Conservation (phyloP, 371 early-diverging fungal genomes). For the Mucor racemosus region DNA sequence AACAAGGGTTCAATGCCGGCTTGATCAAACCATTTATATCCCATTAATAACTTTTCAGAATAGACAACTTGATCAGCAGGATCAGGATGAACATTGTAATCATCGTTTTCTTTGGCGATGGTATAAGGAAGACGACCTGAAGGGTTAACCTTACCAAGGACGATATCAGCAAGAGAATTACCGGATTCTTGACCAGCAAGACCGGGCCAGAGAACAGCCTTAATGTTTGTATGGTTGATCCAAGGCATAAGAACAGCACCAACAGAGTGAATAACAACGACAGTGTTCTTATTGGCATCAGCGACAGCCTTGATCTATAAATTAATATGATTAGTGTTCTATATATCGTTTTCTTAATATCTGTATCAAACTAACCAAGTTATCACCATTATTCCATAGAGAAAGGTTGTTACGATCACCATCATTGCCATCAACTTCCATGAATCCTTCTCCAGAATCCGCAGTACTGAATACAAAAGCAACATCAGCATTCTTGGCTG, state of each 20-base stretch:
- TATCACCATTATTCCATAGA: constrained; percentile 65
- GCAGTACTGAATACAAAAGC: constrained; percentile 64
- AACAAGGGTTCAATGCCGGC: constrained; percentile 54
- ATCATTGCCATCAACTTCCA: constrained; percentile 43
- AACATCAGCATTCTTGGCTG: constrained; percentile 51
- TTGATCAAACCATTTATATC: constrained; percentile 60
- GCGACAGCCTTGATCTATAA: constrained; percentile 59
- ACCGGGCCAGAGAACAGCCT: constrained; percentile 59
- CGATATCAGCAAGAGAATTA: constrained; percentile 61
- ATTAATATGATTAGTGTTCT: background rate
- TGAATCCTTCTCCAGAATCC: constrained; percentile 63
- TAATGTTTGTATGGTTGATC: constrained; percentile 61
- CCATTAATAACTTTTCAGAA: constrained; percentile 58
- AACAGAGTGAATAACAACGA: constrained; percentile 66
- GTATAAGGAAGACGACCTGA: constrained; percentile 67
- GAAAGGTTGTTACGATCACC: constrained; percentile 65
- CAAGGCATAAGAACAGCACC: constrained; percentile 66
- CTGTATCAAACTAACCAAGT: constrained; percentile 36
- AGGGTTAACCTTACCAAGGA: constrained; percentile 66
- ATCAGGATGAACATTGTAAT: constrained; percentile 38
- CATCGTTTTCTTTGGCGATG: constrained; percentile 42
- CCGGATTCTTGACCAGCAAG: constrained; percentile 65
- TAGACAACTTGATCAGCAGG: constrained; percentile 36
- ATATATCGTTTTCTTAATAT: background rate
- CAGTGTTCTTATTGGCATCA: constrained; percentile 52